Conservation (phyloP, 1,284 basidiomycete genomes). For the Microbotryomycetes sp. region DNA sequence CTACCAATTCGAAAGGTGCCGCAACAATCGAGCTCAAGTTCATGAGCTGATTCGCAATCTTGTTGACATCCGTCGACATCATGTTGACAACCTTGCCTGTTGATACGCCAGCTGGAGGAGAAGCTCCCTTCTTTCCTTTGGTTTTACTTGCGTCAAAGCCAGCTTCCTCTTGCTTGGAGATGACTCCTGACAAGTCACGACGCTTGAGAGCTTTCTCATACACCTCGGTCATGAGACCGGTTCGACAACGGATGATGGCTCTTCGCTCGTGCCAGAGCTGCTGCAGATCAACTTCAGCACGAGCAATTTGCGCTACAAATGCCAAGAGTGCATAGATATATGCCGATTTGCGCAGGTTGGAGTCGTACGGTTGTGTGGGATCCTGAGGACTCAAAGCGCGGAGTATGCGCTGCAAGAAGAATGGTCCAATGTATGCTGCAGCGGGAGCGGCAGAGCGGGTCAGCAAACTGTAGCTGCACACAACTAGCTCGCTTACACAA, state of each 20-base stretch:
- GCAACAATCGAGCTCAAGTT: conserved; percentile 29
- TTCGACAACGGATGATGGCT: conserved; percentile 60
- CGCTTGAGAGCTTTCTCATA: conserved; percentile 85
- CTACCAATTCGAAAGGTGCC: conserved; percentile 70
- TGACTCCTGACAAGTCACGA: conserved; percentile 72
- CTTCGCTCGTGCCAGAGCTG: conserved; percentile 72
- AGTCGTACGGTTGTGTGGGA: conserved; percentile 4
- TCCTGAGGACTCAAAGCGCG: conserved; percentile 13
- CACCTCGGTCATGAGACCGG: conserved; percentile 70
- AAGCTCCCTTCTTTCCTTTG: conserved; percentile 28
- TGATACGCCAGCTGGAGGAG: conserved; percentile 44
- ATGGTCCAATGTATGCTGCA: conserved; percentile 20
- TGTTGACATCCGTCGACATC: conserved; percentile 43
- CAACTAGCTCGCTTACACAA: conserved; percentile 53
- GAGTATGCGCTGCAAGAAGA: conserved; percentile 32
- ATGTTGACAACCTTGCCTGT: conserved; percentile 39
- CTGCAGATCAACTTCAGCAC: conserved; percentile 65
- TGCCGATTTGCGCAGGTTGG: conserved; percentile 49
- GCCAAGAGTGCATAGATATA: conserved; percentile 64
- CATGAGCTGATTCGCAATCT: conserved; percentile 22
- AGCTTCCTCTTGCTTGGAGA: conserved; percentile 53
- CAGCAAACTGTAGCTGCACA: neutral
- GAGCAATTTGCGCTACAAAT: conserved; percentile 54
- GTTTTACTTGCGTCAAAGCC: conserved; percentile 30
- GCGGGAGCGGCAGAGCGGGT: neutral